These are phyloP conservation scores for Backusella tuberculispora DNA, from an alignment of 192 early-diverging fungal genomes.

Conservation along the genomic window DNA sequence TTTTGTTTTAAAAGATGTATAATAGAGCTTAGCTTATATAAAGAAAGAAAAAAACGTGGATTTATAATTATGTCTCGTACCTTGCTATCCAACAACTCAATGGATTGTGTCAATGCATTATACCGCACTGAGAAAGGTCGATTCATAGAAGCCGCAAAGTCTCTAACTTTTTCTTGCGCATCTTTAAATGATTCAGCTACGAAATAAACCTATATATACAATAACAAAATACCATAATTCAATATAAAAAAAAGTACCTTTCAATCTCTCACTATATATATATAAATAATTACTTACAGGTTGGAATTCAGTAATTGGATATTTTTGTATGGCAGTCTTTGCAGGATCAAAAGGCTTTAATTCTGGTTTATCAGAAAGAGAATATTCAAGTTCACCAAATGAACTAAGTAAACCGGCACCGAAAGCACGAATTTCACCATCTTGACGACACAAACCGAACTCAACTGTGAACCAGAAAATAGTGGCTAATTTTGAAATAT, in stretches of 20 bases:
- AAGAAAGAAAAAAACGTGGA: not conserved
- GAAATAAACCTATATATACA: conserved; percentile 71
- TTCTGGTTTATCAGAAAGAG: conserved; percentile 79
- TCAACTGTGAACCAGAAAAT: conserved; percentile 95
- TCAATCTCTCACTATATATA: not conserved
- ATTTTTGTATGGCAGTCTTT: conserved; percentile 70
- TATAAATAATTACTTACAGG: conserved; percentile 48
- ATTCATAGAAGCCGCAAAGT: conserved; percentile 74
- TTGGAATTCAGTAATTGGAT: conserved; percentile 93
- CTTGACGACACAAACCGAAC: conserved; percentile 86
- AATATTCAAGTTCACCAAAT: conserved; percentile 95
- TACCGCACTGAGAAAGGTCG: conserved; percentile 92
- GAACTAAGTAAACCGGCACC: conserved; percentile 93
- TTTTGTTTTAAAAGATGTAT: conserved; percentile 12
- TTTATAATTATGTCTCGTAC: conserved; percentile 22
- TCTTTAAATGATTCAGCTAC: conserved; percentile 94
- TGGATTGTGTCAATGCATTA: conserved; percentile 87
- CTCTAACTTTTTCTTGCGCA: conserved; percentile 88
- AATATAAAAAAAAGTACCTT: not conserved
- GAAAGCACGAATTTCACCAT: conserved; percentile 77
- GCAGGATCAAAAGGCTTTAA: conserved; percentile 85
- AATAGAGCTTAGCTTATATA: not conserved
- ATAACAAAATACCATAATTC: not conserved
- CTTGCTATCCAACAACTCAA: conserved; percentile 88
- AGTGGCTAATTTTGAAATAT: conserved; percentile 88